Evolutionary conservation across 2,329 filamentous ascomycete species (phyloP).

Genomic region (Helotiales sp.): DNA sequence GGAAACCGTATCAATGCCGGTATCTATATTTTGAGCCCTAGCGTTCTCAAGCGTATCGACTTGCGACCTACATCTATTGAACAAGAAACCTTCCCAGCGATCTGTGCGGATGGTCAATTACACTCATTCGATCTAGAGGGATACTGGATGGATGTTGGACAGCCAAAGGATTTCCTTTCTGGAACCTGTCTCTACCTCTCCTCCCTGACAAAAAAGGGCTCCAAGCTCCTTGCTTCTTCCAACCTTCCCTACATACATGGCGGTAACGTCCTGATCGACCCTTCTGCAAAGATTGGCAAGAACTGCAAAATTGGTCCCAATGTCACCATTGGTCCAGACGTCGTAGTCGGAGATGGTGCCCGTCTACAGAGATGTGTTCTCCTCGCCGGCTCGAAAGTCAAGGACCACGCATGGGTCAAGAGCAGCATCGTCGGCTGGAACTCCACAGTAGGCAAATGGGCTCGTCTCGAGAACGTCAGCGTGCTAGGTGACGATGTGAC

Average conservation of each 20-base stretch:
- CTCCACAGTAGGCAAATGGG: slow-evolving; percentile 93
- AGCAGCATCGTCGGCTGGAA: slow-evolving; percentile 99
- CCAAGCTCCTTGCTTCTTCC: slow-evolving; percentile 75
- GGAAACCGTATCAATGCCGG: slow-evolving; percentile 98
- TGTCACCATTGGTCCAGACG: slow-evolving; percentile 90
- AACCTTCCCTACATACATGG: slow-evolving; percentile 82
- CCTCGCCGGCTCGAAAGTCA: slow-evolving; percentile 86
- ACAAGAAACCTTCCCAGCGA: slow-evolving; percentile 96
- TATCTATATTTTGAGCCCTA: slow-evolving; percentile 96
- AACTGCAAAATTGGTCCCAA: slow-evolving; percentile 98
- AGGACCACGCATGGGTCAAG: slow-evolving; percentile 99
- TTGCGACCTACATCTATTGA: slow-evolving; percentile 96
- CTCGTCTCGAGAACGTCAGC: slow-evolving; percentile 95
- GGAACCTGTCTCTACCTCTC: slow-evolving; percentile 96
- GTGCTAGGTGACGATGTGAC: slow-evolving; percentile 97
- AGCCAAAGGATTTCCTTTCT: slow-evolving; percentile 96
- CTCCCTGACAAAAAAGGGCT: slow-evolving; percentile 85
- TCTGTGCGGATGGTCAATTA: slow-evolving; percentile 83
- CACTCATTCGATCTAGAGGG: slow-evolving; percentile 96
- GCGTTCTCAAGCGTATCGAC: slow-evolving; percentile 87
- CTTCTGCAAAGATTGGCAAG: slow-evolving; percentile 92
- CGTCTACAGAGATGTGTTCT: slow-evolving; percentile 91
- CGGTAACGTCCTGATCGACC: slow-evolving; percentile 94
- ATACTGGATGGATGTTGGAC: slow-evolving; percentile 99
- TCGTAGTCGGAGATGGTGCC: slow-evolving; percentile 90